Conservation (phyloP, 2,329 filamentous ascomycete species). For the Penicillium sp. region DNA sequence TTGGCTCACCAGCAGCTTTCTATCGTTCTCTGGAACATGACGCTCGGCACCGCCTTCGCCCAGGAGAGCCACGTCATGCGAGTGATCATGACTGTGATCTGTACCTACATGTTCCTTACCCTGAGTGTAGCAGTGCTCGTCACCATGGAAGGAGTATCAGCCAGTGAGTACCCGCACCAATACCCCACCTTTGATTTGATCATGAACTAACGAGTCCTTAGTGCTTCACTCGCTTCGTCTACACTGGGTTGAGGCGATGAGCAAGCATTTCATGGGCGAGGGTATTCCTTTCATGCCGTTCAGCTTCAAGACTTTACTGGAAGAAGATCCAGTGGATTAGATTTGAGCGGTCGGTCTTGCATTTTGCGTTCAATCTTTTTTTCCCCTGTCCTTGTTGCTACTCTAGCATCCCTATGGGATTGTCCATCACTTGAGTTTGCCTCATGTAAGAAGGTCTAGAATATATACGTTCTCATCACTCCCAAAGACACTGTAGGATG, state of each 20-base stretch:
- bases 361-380: conserved; percentile 12
- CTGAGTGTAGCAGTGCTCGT: conserved; percentile 79
- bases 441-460: conserved; percentile 21
- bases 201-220: conserved; percentile 4
- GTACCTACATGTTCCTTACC: conserved; percentile 88
- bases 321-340: conserved; percentile 68
- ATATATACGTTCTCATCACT: conserved; percentile 13
- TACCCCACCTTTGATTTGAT: not conserved
- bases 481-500: not conserved
- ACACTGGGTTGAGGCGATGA: conserved; percentile 97
- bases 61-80: conserved; percentile 65
- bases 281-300: conserved; percentile 87
- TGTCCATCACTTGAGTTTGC: conserved; percentile 18
- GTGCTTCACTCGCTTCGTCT: conserved; percentile 87
- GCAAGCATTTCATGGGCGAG: conserved; percentile 92
- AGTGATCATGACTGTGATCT: conserved; percentile 76
- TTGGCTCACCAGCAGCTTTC: conserved; percentile 97
- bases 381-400: conserved; percentile 16
- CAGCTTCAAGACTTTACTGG: conserved; percentile 79
- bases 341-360: conserved; percentile 5
- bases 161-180: conserved; percentile 50
- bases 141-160: conserved; percentile 93
- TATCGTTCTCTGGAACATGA: conserved; percentile 96
- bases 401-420: conserved; percentile 21
- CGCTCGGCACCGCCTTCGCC: conserved; percentile 73